Evolutionary conservation across 371 early-diverging fungal genomes (phyloP).

Genomic region (Mortierella sp.): DNA sequence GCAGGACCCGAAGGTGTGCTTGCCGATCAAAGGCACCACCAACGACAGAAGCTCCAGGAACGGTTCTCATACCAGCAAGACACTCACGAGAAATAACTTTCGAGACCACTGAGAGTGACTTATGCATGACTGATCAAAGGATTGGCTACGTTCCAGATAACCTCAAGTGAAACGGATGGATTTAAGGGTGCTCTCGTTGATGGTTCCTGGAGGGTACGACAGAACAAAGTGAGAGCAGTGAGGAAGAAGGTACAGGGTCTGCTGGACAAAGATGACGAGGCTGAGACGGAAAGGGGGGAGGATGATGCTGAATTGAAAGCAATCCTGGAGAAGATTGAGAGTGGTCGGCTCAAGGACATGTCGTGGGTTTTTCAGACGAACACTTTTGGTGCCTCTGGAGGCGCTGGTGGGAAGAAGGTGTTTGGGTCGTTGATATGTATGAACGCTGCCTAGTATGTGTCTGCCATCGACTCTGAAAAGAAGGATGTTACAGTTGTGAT

Average conservation of each 20-base stretch:
- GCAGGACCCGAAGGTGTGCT: slow-evolving; percentile 57
- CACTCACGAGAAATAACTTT: slow-evolving; percentile 38
- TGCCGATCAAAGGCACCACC: slow-evolving; percentile 51
- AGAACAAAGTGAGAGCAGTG: slow-evolving; percentile 22
- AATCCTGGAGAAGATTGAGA: slow-evolving; percentile 41
- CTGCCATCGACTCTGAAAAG: slow-evolving; percentile 46
- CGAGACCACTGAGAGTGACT: slow-evolving; percentile 4
- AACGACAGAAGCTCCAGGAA: slow-evolving; percentile 42
- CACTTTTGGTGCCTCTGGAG: neutral
- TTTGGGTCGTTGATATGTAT: slow-evolving; percentile 56
- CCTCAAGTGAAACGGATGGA: too few relatives aligned
- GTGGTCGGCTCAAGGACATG: slow-evolving; percentile 42
- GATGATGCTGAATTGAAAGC: slow-evolving; percentile 35
- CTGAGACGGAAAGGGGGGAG: slow-evolving; percentile 1
- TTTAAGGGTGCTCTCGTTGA: too few relatives aligned
- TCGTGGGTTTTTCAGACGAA: slow-evolving; percentile 22
- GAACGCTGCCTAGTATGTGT: slow-evolving; percentile 47
- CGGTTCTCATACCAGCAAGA: slow-evolving; percentile 27
- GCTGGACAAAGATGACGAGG: slow-evolving; percentile 18
- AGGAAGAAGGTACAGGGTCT: slow-evolving; percentile 25
- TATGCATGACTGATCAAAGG: too few relatives aligned
- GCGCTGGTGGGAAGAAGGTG: neutral
- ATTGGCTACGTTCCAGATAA: too few relatives aligned
- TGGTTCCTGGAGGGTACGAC: too few relatives aligned
- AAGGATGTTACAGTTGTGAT: slow-evolving; percentile 50